Evolutionary conservation across 768 basidiomycete species (phyloP).

Genomic region (Daedaleopsis sinensis): DNA sequence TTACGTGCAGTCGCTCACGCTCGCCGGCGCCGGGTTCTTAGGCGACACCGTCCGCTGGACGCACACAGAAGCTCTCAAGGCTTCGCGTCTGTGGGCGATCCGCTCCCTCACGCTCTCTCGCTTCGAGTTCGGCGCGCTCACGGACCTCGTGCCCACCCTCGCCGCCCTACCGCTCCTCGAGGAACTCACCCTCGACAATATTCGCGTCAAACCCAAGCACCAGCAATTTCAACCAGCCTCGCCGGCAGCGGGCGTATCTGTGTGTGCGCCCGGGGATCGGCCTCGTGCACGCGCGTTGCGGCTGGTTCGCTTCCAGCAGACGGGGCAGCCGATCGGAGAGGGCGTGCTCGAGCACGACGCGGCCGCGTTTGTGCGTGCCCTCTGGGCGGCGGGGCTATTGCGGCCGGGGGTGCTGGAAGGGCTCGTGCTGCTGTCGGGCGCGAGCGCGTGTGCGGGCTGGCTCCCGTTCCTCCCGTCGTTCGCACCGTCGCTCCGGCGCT

Average conservation of each 20-base stretch:
- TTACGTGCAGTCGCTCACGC: neutral
- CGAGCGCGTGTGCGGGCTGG: neutral
- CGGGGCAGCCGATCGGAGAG: neutral
- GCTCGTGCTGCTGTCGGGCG: neutral
- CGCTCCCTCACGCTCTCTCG: neutral
- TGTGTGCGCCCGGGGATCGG: neutral
- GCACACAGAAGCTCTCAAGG: neutral
- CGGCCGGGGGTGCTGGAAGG: neutral
- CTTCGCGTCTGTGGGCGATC: neutral
- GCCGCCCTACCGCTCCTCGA: neutral
- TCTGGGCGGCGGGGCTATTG: neutral
- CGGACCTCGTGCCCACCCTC: neutral
- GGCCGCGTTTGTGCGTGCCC: neutral
- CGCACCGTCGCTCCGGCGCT: neutral
- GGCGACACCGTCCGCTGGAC: neutral
- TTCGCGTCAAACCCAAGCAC: neutral
- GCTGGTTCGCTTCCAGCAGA: neutral
- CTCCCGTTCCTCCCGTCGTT: neutral
- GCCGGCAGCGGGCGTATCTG: too few relatives aligned
- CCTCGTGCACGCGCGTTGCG: neutral
- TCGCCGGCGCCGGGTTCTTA: neutral
- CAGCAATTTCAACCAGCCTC: too few relatives aligned
- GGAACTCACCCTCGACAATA: neutral
- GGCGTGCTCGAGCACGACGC: neutral
- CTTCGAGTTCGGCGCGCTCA: neutral